These are phyloP conservation scores for Curvularia verruculosa DNA, from an alignment of 2,329 filamentous ascomycete species.

Conservation along the genomic window DNA sequence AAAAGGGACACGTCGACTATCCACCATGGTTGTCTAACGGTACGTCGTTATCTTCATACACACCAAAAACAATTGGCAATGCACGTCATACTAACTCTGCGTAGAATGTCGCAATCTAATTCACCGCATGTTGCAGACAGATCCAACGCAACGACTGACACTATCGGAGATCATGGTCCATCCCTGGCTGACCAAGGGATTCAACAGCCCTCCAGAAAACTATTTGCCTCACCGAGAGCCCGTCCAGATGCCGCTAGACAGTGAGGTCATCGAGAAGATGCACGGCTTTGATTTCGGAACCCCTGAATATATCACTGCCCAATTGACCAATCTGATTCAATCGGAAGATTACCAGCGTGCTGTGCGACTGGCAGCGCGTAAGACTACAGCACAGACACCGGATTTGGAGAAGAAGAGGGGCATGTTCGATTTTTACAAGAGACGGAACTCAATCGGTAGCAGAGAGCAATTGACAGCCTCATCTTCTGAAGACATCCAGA, in stretches of 20 bases:
- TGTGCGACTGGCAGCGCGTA: conserved; percentile 71
- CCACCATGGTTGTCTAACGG: conserved; percentile 89
- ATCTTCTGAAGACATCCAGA: conserved; percentile 83
- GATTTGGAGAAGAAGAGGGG: conserved; percentile 79
- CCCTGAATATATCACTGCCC: conserved; percentile 78
- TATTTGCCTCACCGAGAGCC: conserved; percentile 84
- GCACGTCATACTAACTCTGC: conserved; percentile 8
- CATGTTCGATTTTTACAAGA: conserved; percentile 97
- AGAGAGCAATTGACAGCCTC: conserved; percentile 82
- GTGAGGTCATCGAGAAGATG: conserved; percentile 87
- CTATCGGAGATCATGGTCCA: conserved; percentile 93
- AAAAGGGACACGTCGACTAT: conserved; percentile 95
- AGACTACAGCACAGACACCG: conserved; percentile 63
- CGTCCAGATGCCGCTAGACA: conserved; percentile 81
- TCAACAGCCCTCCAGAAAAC: conserved; percentile 84
- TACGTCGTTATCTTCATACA: conserved; percentile 59
- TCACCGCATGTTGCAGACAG: conserved; percentile 93
- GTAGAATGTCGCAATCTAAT: conserved; percentile 92
- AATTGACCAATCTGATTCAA: conserved; percentile 84
- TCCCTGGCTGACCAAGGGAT: conserved; percentile 95
- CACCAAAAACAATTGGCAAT: background rate
- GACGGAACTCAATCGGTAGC: conserved; percentile 86
- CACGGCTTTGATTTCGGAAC: conserved; percentile 97
- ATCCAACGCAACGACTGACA: conserved; percentile 83
- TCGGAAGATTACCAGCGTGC: conserved; percentile 93